Base-by-base conservation (phyloP, 345 rosid species). In the Corymbia maculata region DNA sequence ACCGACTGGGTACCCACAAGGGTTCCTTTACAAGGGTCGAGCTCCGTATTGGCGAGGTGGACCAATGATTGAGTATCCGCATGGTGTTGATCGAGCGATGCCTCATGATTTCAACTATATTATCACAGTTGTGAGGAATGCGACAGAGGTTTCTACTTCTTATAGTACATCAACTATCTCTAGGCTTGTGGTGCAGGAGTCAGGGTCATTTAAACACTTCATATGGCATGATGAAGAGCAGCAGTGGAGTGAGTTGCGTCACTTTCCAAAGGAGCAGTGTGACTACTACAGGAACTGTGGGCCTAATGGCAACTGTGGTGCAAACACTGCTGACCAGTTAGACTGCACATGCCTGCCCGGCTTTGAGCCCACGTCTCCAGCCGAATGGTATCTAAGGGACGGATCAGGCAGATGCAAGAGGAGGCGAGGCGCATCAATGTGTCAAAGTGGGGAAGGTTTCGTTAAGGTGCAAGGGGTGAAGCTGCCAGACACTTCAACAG, bases 261-360 rank as follows among this genome's bases (percentile, higher is more conserved):
- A 89, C 7, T 92, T 86, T 85, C 97, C 97, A 5, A 93, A 93
- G 52, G 96, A 96, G 57, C 90, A 86, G n/a, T 97, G 98, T 64
- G 99, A 96, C 55, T 70, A 68, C 88, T 94, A 94, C 80, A 49
- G 88, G 16, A 90, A 90, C 26, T 95, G 98, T 44, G 98, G 97
- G n/a, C 87, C 87, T 6, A 93, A 93, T 61, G 80, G 90, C 87
- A 90, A 89, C 6, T 95, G 97, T 30, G 91, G 94, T 88, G 82
- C 92, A 2, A 79, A 88, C 7, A 80, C 28, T 13, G 52, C 89
- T 0, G 94, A 89, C 4, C 57, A 53, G 75, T 93, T 89, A 52
- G 91, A 91, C 68, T 94, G 98, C 87, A 53, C 51, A 2, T 96
- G 99, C 87, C 51, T 95, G 28, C 97, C 99, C 0, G 97, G 97